Evolutionary conservation across 108 stramenopile genomes (phyloP).

Genomic region (Fragilaria crotonensis): DNA sequence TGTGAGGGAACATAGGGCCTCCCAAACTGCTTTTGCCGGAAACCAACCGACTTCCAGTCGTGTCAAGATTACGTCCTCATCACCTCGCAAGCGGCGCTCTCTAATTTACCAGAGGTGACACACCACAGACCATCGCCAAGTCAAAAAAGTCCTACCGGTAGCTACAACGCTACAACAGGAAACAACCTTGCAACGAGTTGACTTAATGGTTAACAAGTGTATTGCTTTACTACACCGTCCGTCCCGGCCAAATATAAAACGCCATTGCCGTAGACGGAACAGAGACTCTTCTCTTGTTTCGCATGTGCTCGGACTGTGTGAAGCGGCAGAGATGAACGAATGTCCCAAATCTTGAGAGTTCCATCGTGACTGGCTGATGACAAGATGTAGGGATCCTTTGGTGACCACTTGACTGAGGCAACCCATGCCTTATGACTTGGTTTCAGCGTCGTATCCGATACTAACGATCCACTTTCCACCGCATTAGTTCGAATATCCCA

Average conservation of each 20-base stretch:
- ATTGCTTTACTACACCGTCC: constrained; percentile 64
- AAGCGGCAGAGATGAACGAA: constrained; percentile 83
- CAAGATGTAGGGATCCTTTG: constrained; percentile 65
- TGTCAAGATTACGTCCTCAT: no score
- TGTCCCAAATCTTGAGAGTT: constrained; percentile 89
- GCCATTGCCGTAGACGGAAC: constrained; percentile 31
- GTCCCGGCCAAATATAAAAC: constrained; percentile 60
- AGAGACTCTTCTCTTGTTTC: constrained; percentile 69
- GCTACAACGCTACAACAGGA: no score
- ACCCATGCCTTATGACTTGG: constrained; percentile 89
- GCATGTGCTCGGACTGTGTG: constrained; percentile 81
- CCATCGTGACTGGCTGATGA: constrained; percentile 86
- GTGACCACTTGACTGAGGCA: constrained; percentile 73
- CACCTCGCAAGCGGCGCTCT: no score
- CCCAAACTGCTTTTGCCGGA: no score
- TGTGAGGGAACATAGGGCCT: no score
- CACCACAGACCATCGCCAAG: no score
- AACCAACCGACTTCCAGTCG: no score
- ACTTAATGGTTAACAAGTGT: not conserved
- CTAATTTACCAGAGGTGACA: no score
- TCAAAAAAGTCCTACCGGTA: no score
- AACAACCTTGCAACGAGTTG: no score
- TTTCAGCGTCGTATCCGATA: constrained; percentile 29
- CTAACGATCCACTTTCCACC: not conserved
- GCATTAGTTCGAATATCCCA: constrained; percentile 50